Conservation (phyloP, 176 grass and related monocot genomes). For the Calamus simplicifolius region DNA sequence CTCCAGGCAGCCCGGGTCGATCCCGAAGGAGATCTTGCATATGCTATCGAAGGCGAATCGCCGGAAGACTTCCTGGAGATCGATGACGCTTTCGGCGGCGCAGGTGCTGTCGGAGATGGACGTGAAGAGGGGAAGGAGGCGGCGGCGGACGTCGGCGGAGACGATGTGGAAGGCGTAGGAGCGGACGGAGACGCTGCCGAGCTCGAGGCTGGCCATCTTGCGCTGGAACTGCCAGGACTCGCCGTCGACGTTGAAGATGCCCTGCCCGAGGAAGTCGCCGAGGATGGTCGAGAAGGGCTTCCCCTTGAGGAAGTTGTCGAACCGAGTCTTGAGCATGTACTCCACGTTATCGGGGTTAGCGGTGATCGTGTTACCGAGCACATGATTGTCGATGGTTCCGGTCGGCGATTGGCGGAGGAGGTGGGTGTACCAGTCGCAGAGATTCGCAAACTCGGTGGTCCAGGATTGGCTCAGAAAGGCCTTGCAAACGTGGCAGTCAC, state of each 20-base stretch:
- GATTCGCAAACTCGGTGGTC: conserved; percentile 43
- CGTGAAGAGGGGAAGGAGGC: conserved; percentile 44
- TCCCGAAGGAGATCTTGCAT: conserved; percentile 73
- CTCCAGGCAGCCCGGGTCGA: conserved; percentile 55
- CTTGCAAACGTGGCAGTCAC: conserved; percentile 51
- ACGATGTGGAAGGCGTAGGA: conserved; percentile 56
- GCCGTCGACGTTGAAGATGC: conserved; percentile 92
- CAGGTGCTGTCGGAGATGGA: conserved; percentile 13
- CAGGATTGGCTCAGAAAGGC: conserved; percentile 59
- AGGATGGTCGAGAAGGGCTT: conserved; percentile 56
- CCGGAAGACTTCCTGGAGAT: conserved; percentile 79
- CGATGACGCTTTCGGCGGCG: conserved; percentile 9
- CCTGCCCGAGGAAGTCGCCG: conserved; percentile 64
- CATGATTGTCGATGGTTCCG: conserved; percentile 56
- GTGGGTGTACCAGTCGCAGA: conserved; percentile 74
- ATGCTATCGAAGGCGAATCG: conserved; percentile 74
- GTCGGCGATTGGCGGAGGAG: conserved; percentile 43
- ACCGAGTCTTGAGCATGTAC: conserved; percentile 74
- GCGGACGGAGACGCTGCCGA: conserved; percentile 58
- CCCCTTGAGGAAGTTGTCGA: conserved; percentile 85
- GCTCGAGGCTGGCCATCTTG: conserved; percentile 88
- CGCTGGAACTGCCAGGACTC: conserved; percentile 60
- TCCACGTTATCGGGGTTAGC: conserved; percentile 82
- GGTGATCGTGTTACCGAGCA: conserved; percentile 60
- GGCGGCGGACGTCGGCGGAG: conserved; percentile 19